Evolutionary conservation across 352 stramenopile species (phyloP).

Genomic region (Phytophthora sp.): DNA sequence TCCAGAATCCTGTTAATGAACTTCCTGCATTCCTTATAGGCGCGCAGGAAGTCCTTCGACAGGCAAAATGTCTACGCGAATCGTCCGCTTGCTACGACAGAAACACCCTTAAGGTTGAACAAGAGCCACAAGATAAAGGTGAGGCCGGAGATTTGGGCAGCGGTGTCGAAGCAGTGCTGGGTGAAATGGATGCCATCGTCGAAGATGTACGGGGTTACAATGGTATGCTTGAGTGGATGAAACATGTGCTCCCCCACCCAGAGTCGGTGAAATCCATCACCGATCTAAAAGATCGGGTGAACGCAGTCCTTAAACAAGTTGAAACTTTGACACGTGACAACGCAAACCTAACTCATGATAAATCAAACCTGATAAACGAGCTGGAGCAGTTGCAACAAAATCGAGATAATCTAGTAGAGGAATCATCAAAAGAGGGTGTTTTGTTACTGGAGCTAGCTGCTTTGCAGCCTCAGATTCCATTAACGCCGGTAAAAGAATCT

Average conservation of each 20-base stretch:
- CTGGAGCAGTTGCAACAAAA: constrained; percentile 22
- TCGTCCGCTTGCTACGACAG: neutral
- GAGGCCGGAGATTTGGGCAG: neutral
- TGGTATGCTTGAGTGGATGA: constrained; percentile 30
- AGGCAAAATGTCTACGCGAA: constrained; percentile 28
- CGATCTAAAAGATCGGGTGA: constrained; percentile 37
- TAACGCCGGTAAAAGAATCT: neutral
- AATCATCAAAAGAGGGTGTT: constrained; percentile 26
- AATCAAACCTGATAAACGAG: constrained; percentile 15
- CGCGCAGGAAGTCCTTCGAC: constrained; percentile 23
- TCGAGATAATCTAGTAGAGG: constrained; percentile 22
- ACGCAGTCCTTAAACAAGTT: constrained; percentile 32
- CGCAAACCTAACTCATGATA: constrained; percentile 18
- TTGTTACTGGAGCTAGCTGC: constrained; percentile 29
- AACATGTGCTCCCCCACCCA: constrained; percentile 36
- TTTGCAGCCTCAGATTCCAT: neutral
- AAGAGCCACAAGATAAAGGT: neutral
- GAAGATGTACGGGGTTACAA: constrained; percentile 34
- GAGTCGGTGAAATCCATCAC: constrained; percentile 23
- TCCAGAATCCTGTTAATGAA: constrained; percentile 38
- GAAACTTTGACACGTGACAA: constrained; percentile 32
- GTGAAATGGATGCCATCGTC: constrained; percentile 33
- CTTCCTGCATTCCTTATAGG: constrained; percentile 37
- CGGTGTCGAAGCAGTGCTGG: constrained; percentile 16
- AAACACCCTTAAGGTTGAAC: neutral